Percentiles rank a stretch among this genome's conserved stretches.
Evolutionary conservation across 148 eudicot genomes (phyloP).

Genomic region (Cornus suecica): DNA sequence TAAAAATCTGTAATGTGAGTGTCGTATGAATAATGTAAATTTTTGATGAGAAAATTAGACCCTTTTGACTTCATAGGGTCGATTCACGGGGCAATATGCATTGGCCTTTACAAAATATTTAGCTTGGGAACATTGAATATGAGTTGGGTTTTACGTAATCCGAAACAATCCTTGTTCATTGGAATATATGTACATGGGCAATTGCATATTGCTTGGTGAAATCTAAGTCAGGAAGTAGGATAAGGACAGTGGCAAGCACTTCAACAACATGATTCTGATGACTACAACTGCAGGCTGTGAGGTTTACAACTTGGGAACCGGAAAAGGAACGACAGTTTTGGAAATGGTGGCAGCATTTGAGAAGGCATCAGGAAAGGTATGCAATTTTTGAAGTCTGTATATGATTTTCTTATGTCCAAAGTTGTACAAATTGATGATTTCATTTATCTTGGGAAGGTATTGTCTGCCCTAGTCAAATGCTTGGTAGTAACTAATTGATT

Average conservation of each 20-base stretch:
- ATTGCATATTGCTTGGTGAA: too few relatives aligned
- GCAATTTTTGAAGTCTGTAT: slow-evolving; percentile 5
- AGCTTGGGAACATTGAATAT: too few relatives aligned
- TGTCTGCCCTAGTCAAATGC: neutral
- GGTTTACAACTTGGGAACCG: slow-evolving; percentile 95
- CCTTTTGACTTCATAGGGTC: neutral
- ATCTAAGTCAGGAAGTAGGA: neutral
- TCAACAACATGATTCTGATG: neutral
- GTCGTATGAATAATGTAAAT: too few relatives aligned
- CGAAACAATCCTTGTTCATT: too few relatives aligned
- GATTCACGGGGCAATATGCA: neutral
- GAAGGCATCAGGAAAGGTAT: slow-evolving; percentile 94
- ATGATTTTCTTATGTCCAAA: neutral
- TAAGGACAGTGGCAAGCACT: neutral
- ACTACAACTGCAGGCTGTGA: slow-evolving; percentile 65
- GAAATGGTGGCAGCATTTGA: slow-evolving; percentile 99
- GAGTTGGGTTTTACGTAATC: too few relatives aligned
- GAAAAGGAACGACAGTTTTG: slow-evolving; percentile 86
- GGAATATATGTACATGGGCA: too few relatives aligned
- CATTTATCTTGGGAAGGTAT: neutral
- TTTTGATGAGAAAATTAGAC: too few relatives aligned
- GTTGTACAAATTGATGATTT: neutral
- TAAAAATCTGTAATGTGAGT: too few relatives aligned
- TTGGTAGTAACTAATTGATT: too few relatives aligned
- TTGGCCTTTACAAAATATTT: too few relatives aligned